Evolutionary conservation across 192 early-diverging fungal species (phyloP), one percentile per base, ranked within the genome.

Genomic region (Phlyctochytrium planicorne): DNA sequence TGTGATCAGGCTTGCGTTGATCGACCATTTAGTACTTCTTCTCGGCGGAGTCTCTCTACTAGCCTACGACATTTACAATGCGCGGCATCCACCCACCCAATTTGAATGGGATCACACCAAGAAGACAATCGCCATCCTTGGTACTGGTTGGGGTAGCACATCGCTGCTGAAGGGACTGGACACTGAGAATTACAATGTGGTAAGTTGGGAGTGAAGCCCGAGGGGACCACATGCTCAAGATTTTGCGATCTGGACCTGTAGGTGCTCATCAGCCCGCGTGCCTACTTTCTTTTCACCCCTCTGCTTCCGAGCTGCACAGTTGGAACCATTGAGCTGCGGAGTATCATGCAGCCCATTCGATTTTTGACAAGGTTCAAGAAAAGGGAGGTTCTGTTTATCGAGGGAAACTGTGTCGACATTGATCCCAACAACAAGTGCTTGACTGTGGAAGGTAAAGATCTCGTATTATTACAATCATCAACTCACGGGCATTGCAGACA

Each of bases 371-470:
- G 93, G 25, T 90, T 91, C 82, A 97, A 97, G 83, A 80, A 77
- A 47, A 85, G 92, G 37, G 88, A 88, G 66, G 87, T 94, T 72
- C 85, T 82, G 77, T 93, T 96, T 67, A 88, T 91, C 64, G 95
- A 97, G 75, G 93, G 90, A 66, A 91, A 89, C 65, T 94, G 93
- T 83, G 93, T 84, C 3, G 82, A 90, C n/a, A 93, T 97, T 66
- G 91, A 97, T 60, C 87, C 87, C 3, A 85, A 84, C 25, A 82
- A 80, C 50, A 93, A 95, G 80, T 80, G 78, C n/a, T 82, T 97
- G 60, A 87, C 83, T 23, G 82, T 97, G 62, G 78, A 86, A 76
- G 91, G 90, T 81, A 74, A 62, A 67, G 52, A 50, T 36, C 67
- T 0, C 27, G 6, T n/a, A n/a, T n/a, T n/a, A n/a, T n/a, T n/a